Evolutionary conservation across 148 eudicot species (phyloP).

Genomic region (Rheum nobile): DNA sequence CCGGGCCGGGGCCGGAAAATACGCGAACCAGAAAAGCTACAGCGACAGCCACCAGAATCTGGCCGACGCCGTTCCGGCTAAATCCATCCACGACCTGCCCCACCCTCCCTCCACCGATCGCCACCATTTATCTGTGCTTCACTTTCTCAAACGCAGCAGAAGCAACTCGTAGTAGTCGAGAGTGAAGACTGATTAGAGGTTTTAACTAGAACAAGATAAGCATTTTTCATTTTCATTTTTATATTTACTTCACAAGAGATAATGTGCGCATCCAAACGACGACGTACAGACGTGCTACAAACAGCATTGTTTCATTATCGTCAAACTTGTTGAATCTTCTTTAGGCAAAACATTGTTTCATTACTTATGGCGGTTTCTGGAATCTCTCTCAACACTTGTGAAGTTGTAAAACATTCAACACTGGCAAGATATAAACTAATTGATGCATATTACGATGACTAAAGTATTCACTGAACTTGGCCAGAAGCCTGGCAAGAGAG

Average conservation of each 20-base stretch:
- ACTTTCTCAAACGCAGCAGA: background rate
- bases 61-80: constrained; percentile 47
- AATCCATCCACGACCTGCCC: constrained; percentile 19
- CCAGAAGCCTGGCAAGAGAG: background rate
- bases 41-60: constrained; percentile 61
- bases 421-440: background rate
- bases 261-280: background rate
- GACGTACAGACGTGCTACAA: background rate
- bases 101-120: constrained; percentile 20
- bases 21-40: constrained; percentile 71
- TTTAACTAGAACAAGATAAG: background rate
- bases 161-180: background rate
- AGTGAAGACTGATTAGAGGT: background rate
- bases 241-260: background rate
- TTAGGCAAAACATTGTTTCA: too few relatives aligned
- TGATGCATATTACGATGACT: background rate
- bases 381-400: too few relatives aligned
- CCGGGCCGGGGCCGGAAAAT: constrained; percentile 59
- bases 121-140: constrained; percentile 20
- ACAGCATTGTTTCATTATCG: background rate
- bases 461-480: background rate
- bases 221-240: background rate
- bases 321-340: too few relatives aligned
- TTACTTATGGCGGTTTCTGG: too few relatives aligned
- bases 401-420: background rate